phyloP scores from a whole-genome alignment of 139 green algal genomes.

The Diplosphaera chodatii region DNA sequence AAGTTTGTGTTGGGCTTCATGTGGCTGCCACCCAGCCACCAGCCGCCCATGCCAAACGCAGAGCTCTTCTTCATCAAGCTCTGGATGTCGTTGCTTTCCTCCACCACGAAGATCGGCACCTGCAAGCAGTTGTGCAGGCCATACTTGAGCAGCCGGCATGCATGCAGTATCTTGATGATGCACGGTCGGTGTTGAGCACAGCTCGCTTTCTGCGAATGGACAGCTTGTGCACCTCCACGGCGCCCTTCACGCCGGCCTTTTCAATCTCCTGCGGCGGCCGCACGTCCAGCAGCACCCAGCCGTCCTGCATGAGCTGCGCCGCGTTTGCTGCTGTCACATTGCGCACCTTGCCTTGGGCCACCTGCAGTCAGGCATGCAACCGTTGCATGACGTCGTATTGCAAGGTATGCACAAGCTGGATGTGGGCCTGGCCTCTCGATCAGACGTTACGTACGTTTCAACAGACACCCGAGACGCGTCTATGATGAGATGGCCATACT shows the following conservation, averaged over 20 bases:
- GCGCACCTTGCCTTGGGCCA: constrained; percentile 43
- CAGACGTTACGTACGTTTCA: too few species aligned
- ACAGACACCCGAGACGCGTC: too few species aligned
- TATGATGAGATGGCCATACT: too few species aligned
- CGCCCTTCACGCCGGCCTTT: constrained; percentile 35
- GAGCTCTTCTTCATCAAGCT: constrained; percentile 65
- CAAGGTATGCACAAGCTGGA: too few species aligned
- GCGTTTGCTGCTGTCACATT: constrained; percentile 46
- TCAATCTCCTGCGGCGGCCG: constrained; percentile 59
- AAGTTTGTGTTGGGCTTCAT: constrained; percentile 81
- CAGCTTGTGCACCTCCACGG: neutral
- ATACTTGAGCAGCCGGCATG: too few species aligned
- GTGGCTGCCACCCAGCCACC: constrained; percentile 84
- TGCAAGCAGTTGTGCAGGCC: neutral
- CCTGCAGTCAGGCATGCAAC: too few species aligned
- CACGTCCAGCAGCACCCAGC: constrained; percentile 84
- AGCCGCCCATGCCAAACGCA: constrained; percentile 80
- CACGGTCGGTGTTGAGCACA: neutral
- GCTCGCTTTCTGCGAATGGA: constrained; percentile 5
- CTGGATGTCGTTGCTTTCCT: constrained; percentile 34
- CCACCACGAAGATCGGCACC: constrained; percentile 69
- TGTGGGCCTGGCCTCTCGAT: too few species aligned
- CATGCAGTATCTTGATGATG: too few species aligned
- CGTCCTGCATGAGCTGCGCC: constrained; percentile 53
- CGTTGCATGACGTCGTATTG: too few species aligned